phyloP scores from a whole-genome alignment of 2,329 filamentous ascomycete genomes.

The Talaromyces sp. region DNA sequence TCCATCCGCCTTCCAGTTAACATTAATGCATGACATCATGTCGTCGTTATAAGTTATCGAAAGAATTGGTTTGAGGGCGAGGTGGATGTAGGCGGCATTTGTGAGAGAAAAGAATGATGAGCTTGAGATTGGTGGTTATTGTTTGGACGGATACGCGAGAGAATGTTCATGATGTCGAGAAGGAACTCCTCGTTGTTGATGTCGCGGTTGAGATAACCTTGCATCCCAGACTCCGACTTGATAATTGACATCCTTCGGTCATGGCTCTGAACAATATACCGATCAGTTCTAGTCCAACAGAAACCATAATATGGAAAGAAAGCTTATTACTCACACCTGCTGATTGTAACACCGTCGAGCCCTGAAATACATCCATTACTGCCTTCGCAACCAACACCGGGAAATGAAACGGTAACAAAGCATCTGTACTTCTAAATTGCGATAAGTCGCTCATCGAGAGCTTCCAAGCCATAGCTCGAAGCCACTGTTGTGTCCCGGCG shows the following conservation, averaged over 20 bases:
- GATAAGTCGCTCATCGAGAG: conserved; percentile 64
- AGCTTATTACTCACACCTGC: conserved; percentile 54
- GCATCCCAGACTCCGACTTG: neutral
- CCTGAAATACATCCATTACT: conserved; percentile 63
- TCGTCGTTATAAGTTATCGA: neutral
- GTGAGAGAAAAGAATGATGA: neutral
- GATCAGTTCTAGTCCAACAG: neutral
- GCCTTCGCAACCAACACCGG: conserved; percentile 63
- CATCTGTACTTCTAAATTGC: conserved; percentile 53
- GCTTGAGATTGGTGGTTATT: neutral
- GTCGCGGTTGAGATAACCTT: conserved; percentile 17
- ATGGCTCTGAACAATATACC: neutral
- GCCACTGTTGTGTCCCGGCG: conserved; percentile 68
- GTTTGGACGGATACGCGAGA: conserved; percentile 33
- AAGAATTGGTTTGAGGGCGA: conserved; percentile 5
- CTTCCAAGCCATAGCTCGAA: conserved; percentile 69
- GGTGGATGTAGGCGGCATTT: neutral
- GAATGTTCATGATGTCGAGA: conserved; percentile 38
- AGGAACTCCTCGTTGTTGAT: conserved; percentile 35
- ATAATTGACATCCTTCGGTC: conserved; percentile 21
- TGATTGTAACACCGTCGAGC: conserved; percentile 71
- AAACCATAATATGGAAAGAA: neutral
- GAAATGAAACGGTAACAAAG: conserved; percentile 63
- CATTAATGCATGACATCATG: neutral
- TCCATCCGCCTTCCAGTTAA: neutral